phyloP scores from a whole-genome alignment of 345 rosid genomes.

The Microcos paniculata region DNA sequence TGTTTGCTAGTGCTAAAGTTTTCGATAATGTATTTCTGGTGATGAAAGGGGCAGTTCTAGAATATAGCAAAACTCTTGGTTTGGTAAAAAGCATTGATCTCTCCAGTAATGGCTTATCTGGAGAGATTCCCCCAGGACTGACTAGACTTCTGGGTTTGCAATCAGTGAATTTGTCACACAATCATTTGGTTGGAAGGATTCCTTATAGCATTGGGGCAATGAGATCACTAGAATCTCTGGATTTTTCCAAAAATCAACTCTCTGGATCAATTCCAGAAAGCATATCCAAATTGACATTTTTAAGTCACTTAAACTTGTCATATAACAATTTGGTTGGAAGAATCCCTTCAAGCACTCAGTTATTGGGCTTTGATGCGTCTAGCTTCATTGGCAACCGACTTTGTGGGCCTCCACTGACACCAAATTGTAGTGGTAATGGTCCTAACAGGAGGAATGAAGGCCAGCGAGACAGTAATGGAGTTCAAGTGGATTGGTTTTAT shows the following conservation, averaged over 20 bases:
- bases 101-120: neutral
- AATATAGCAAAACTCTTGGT: constrained; percentile 6
- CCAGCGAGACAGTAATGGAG: too few relatives aligned
- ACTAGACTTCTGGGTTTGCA: constrained; percentile 13
- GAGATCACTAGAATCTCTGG: constrained; percentile 2
- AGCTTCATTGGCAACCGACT: neutral
- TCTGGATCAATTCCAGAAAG: constrained; percentile 11
- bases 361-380: neutral
- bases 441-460: neutral
- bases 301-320: neutral
- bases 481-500: too few relatives aligned
- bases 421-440: neutral
- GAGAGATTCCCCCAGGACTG: constrained; percentile 9
- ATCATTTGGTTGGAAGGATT: constrained; percentile 1
- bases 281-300: neutral
- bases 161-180: neutral
- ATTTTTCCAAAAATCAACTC: neutral
- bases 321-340: neutral
- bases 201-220: constrained; percentile 11
- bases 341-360: neutral
- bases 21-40: too few relatives aligned
- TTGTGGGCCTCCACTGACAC: neutral
- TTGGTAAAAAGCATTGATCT: constrained; percentile 17
- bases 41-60: constrained; percentile 2
- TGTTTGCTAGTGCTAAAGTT: too few relatives aligned